These are phyloP conservation scores for Aspergillus spinulosporus DNA, from an alignment of 2,329 filamentous ascomycete species.

Conservation along the genomic window DNA sequence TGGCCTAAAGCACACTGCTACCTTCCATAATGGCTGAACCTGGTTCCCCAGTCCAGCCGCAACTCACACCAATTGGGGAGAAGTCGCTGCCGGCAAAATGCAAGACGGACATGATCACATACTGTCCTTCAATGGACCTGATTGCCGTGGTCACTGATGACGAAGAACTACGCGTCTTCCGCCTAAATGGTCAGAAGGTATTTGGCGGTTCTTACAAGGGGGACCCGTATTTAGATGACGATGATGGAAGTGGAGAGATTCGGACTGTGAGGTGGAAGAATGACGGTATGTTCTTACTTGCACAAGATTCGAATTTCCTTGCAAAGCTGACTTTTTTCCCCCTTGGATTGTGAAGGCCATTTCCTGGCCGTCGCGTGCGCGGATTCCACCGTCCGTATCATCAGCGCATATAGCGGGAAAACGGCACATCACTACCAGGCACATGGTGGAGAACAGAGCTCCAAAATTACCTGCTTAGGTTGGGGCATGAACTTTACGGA, in stretches of 20 bases:
- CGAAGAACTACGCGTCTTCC: conserved; percentile 71
- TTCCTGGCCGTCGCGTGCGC: conserved; percentile 81
- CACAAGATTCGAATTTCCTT: background rate
- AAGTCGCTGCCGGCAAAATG: conserved; percentile 45
- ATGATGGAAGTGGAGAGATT: conserved; percentile 46
- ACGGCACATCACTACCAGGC: conserved; percentile 65
- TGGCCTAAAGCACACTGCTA: conserved; percentile 24
- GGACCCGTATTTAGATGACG: conserved; percentile 42
- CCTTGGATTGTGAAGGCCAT: conserved; percentile 45
- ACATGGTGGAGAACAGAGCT: conserved; percentile 19
- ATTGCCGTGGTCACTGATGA: conserved; percentile 69
- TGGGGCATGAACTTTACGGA: conserved; percentile 60
- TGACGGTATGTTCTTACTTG: conserved; percentile 56
- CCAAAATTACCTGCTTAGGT: conserved; percentile 50
- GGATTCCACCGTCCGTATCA: conserved; percentile 73
- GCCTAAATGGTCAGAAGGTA: conserved; percentile 72
- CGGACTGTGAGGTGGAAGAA: conserved; percentile 63
- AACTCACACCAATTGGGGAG: conserved; percentile 42
- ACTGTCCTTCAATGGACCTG: conserved; percentile 84
- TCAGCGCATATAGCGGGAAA: conserved; percentile 79
- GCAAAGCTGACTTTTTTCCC: background rate
- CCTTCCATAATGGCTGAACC: conserved; percentile 26
- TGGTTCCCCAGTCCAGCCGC: conserved; percentile 27
- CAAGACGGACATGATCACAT: conserved; percentile 58
- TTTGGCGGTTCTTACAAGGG: conserved; percentile 52